Evolutionary conservation across 345 rosid species (phyloP).

Genomic region (Populus ilicifolia): DNA sequence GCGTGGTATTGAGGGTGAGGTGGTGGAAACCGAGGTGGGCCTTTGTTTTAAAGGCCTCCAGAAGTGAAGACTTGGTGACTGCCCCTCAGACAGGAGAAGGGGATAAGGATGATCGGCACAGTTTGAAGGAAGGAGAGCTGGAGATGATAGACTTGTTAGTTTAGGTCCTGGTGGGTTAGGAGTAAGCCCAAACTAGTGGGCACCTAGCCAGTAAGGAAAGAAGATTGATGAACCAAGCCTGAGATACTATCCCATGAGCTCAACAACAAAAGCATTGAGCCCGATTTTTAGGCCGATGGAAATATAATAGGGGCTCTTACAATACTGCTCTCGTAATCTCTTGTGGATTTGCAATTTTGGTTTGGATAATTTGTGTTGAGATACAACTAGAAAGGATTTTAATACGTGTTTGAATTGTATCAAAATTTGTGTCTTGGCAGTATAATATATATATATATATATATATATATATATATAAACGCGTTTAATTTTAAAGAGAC

Average conservation of each 20-base stretch:
- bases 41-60: conserved; percentile 15
- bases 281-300: no score
- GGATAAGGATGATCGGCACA: background rate
- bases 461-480: no score
- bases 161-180: background rate
- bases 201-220: background rate
- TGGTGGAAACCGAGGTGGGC: conserved; percentile 30
- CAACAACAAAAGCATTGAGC: background rate
- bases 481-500: no score
- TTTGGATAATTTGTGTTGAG: no score
- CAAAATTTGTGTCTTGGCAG: no score
- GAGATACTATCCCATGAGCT: background rate
- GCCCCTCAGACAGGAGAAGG: conserved; percentile 21
- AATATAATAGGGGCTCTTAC: no score
- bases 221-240: background rate
- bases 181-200: background rate
- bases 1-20: conserved; percentile 8
- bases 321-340: no score
- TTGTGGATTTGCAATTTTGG: no score
- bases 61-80: conserved; percentile 45
- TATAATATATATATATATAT: no score
- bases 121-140: background rate
- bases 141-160: background rate
- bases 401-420: no score
- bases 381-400: no score